Conservation (phyloP, 164 flowering plant species). For the Vitis vinifera region DNA sequence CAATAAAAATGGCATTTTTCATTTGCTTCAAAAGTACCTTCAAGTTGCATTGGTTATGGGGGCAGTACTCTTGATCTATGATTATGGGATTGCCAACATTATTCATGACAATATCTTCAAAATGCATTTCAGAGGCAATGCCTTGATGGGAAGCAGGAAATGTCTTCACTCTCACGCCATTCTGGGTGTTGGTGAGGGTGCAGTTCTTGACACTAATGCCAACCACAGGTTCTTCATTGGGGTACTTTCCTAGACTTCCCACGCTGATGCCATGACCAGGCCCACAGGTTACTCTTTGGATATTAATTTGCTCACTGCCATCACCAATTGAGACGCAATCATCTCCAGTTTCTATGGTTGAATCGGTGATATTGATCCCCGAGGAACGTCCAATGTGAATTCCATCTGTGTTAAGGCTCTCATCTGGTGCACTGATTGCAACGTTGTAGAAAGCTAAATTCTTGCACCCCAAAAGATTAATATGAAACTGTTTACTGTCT, state of each 20-base stretch:
- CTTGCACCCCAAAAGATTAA: slow-evolving; percentile 16
- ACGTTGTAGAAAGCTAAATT: slow-evolving; percentile 19
- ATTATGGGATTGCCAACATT: slow-evolving; percentile 25
- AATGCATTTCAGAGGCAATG: slow-evolving; percentile 10
- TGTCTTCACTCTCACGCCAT: slow-evolving; percentile 29
- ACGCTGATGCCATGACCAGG: slow-evolving; percentile 30
- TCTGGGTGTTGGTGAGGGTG: slow-evolving; percentile 4
- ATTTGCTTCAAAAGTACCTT: slow-evolving; percentile 2
- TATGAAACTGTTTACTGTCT: slow-evolving; percentile 28
- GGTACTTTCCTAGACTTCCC: slow-evolving; percentile 22
- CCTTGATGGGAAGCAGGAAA: slow-evolving; percentile 3
- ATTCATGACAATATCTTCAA: slow-evolving; percentile 19
- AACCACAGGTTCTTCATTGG: slow-evolving; percentile 8
- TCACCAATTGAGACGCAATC: slow-evolving; percentile 36
- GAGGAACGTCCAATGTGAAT: slow-evolving; percentile 37
- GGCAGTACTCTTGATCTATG: slow-evolving; percentile 35
- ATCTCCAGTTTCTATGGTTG: slow-evolving; percentile 36
- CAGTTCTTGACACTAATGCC: slow-evolving; percentile 14
- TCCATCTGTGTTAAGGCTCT: slow-evolving; percentile 50
- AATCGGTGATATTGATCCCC: slow-evolving; percentile 18
- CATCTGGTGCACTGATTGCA: slow-evolving; percentile 24
- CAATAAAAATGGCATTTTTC: neutral
- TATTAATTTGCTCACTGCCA: neutral
- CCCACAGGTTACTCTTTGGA: slow-evolving; percentile 14
- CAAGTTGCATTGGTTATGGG: slow-evolving; percentile 2